phyloP scores from a whole-genome alignment of 805 yeast species.

The Metschnikowia anglica region DNA sequence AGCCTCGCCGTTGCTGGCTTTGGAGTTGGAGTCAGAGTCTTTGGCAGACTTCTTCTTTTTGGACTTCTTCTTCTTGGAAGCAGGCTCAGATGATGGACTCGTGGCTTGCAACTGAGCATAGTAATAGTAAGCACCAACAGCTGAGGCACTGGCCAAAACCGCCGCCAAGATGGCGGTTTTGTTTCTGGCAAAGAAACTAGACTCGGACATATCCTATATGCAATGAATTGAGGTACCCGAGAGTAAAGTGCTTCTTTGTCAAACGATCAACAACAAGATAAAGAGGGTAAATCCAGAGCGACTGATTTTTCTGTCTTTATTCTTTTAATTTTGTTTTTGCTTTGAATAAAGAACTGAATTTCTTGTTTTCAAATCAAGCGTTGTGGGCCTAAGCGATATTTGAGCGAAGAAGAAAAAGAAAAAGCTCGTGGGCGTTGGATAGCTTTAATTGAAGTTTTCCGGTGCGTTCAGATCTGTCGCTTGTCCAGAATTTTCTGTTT shows the following conservation, averaged over 20 bases:
- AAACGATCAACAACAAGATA: slow-evolving; percentile 1
- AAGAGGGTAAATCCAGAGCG: not conserved
- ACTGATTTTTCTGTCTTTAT: not conserved
- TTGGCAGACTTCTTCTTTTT: slow-evolving; percentile 48
- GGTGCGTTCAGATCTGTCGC: slow-evolving; percentile 5
- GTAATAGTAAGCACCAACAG: slow-evolving; percentile 59
- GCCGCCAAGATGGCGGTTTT: slow-evolving; percentile 64
- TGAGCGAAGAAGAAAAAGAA: not conserved
- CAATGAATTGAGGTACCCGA: no score
- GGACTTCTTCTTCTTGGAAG: slow-evolving; percentile 35
- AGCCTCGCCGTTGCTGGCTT: slow-evolving; percentile 1
- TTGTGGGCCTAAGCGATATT: no score
- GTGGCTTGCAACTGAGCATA: slow-evolving; percentile 32
- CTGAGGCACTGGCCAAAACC: slow-evolving; percentile 62
- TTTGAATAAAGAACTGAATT: no score
- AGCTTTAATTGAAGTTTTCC: not conserved
- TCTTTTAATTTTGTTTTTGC: not conserved
- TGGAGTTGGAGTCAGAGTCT: slow-evolving; percentile 15
- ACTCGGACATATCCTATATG: slow-evolving; percentile 17
- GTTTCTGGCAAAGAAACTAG: slow-evolving; percentile 48
- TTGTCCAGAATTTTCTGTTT: slow-evolving; percentile 2
- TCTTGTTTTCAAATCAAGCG: no score
- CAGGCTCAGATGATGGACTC: slow-evolving; percentile 18
- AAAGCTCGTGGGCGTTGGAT: not conserved
- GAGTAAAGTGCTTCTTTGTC: not conserved